Percentiles rank a stretch among this genome's conserved stretches.
These are phyloP conservation scores for Niveomyces coronatus DNA, from an alignment of 2,329 filamentous ascomycete genomes.

Conservation along the genomic window DNA sequence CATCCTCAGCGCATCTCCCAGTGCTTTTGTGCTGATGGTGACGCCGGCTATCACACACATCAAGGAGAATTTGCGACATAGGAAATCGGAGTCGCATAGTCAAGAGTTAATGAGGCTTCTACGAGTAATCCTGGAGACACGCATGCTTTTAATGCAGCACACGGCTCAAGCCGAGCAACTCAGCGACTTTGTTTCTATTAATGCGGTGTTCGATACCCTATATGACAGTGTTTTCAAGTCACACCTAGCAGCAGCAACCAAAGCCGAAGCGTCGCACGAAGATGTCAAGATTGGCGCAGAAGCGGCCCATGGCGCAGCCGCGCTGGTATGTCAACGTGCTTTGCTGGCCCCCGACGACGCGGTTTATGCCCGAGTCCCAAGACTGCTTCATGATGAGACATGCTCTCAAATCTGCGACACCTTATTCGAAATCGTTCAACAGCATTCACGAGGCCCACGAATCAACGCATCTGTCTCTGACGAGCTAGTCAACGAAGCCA, in stretches of 20 bases:
- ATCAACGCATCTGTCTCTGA: conserved; percentile 18
- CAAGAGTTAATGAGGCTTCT: conserved; percentile 42
- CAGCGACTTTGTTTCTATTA: conserved; percentile 26
- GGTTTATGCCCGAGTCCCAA: conserved; percentile 10
- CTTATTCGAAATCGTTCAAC: conserved; percentile 21
- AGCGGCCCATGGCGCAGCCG: conserved; percentile 35
- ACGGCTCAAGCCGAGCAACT: conserved; percentile 26
- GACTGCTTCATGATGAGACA: conserved; percentile 24
- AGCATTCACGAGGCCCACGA: conserved; percentile 13
- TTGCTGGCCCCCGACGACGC: conserved; percentile 12
- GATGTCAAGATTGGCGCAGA: conserved; percentile 32
- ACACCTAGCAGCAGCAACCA: conserved; percentile 22
- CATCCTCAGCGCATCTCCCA: conserved; percentile 36
- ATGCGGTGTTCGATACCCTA: conserved; percentile 28
- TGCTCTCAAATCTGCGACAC: conserved; percentile 29
- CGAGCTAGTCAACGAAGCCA: conserved; percentile 31
- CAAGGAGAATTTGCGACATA: conserved; percentile 39
- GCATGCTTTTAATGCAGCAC: conserved; percentile 27
- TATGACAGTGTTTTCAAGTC: conserved; percentile 34
- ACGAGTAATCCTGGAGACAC: conserved; percentile 39
- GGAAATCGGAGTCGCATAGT: conserved; percentile 39
- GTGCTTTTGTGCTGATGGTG: conserved; percentile 38
- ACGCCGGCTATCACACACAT: conserved; percentile 38
- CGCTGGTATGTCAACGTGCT: conserved; percentile 31
- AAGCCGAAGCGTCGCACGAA: conserved; percentile 23